These are phyloP conservation scores for Arthroderma sp. DNA, from an alignment of 2,329 filamentous ascomycete species.

Conservation along the genomic window DNA sequence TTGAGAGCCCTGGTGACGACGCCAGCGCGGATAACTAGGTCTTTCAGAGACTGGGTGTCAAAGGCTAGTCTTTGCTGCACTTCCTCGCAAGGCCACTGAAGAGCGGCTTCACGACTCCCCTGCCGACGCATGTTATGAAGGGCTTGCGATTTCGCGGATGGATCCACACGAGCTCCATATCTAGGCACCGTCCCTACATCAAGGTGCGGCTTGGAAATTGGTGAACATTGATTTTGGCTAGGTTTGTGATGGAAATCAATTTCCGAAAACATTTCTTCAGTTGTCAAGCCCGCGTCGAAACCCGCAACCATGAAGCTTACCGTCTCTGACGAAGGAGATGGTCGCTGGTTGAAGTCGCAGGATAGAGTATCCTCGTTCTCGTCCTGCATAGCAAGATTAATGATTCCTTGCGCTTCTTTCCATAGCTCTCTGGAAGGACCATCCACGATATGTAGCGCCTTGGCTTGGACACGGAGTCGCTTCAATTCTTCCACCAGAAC, in stretches of 20 bases:
- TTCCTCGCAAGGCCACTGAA: conserved; percentile 8
- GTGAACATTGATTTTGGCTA: too few species aligned
- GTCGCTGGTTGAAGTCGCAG: conserved; percentile 1
- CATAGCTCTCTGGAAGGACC: conserved; percentile 43
- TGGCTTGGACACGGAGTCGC: conserved; percentile 44
- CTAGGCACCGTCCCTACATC: not conserved
- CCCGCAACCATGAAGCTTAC: conserved; percentile 1
- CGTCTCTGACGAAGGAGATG: conserved; percentile 6
- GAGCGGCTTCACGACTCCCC: conserved; percentile 8
- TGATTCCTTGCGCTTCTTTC: conserved; percentile 54
- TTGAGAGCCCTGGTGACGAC: conserved; percentile 37
- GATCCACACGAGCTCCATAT: conserved; percentile 7
- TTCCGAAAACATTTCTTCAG: not conserved
- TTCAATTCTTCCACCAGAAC: conserved; percentile 53
- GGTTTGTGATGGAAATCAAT: not conserved
- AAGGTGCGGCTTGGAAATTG: not conserved
- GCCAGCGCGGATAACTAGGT: conserved; percentile 43
- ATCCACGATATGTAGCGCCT: conserved; percentile 39
- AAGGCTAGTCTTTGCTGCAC: conserved; percentile 45
- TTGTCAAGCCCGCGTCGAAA: conserved; percentile 2
- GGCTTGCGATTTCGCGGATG: conserved; percentile 8
- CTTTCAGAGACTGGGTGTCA: conserved; percentile 49
- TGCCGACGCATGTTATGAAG: conserved; percentile 7
- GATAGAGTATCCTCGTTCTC: conserved; percentile 37
- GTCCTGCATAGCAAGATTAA: conserved; percentile 52